phyloP scores from a whole-genome alignment of 2,329 filamentous ascomycete genomes.

The Xylariaceae sp. region DNA sequence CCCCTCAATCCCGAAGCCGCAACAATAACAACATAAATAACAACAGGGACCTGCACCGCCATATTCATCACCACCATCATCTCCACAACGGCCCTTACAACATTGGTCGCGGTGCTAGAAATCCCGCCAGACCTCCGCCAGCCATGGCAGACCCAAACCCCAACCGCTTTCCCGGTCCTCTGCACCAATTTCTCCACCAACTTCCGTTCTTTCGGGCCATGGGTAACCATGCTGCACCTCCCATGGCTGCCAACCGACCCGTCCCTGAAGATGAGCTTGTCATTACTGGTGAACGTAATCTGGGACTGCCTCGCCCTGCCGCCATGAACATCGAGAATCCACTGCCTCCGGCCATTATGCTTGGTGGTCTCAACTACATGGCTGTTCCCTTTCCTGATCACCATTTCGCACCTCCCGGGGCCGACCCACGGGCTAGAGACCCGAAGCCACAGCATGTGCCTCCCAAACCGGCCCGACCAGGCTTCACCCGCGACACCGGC shows the following conservation, averaged over 20 bases:
- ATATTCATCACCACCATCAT: constrained; percentile 6
- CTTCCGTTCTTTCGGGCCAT: constrained; percentile 21
- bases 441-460: constrained; percentile 56
- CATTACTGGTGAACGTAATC: constrained; percentile 21
- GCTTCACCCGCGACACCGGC: constrained; percentile 74
- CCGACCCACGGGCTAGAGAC: constrained; percentile 7
- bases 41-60: not conserved
- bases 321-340: no score
- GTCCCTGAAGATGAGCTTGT: constrained; percentile 24
- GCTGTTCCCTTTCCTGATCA: constrained; percentile 18
- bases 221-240: not conserved
- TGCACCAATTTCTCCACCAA: constrained; percentile 16
- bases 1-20: constrained; percentile 6
- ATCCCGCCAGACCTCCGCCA: constrained; percentile 3
- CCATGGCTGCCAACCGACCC: constrained; percentile 12
- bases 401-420: not conserved
- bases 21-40: constrained; percentile 3
- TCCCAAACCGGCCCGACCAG: constrained; percentile 62
- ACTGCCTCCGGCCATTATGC: no score
- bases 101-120: constrained; percentile 8
- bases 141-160: not conserved
- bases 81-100: constrained; percentile 2
- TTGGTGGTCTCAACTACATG: constrained; percentile 23
- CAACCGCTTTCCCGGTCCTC: constrained; percentile 1
- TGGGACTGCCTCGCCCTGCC: not conserved